Evolutionary conservation across 306 rosid genomes (phyloP).

Genomic region (Erythrophleum fordii): DNA sequence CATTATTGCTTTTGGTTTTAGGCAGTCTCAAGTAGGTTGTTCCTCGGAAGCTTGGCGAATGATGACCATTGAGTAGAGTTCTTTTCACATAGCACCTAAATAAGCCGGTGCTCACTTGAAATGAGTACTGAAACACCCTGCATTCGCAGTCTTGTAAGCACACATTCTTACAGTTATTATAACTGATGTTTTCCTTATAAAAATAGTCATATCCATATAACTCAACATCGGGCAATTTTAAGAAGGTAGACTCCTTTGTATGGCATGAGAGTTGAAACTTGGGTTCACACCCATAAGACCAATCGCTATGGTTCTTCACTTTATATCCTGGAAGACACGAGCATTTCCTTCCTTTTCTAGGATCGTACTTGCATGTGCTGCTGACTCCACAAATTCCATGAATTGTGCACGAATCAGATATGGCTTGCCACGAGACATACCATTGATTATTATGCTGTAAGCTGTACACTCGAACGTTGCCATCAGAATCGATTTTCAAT

Average conservation of each 20-base stretch:
- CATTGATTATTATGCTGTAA: neutral
- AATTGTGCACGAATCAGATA: neutral
- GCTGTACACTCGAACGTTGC: neutral
- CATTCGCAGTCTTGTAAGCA: constrained; percentile 35
- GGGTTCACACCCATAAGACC: constrained; percentile 45
- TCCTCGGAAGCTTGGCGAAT: constrained; percentile 17
- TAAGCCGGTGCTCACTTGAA: neutral
- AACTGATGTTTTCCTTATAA: constrained; percentile 2
- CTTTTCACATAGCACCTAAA: constrained; percentile 40
- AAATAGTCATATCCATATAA: constrained; percentile 31
- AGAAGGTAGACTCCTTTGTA: constrained; percentile 1
- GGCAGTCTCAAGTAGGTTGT: constrained; percentile 40
- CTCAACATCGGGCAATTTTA: neutral
- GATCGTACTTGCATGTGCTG: constrained; percentile 34
- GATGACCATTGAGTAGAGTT: constrained; percentile 36
- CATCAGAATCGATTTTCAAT: constrained; percentile 14
- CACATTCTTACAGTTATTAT: constrained; percentile 4
- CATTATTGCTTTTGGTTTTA: neutral
- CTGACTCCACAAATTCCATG: constrained; percentile 47
- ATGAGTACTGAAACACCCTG: constrained; percentile 37
- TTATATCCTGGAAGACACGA: constrained; percentile 28
- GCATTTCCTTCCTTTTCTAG: neutral
- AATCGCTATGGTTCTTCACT: constrained; percentile 19
- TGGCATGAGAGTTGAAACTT: constrained; percentile 33
- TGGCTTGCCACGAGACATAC: constrained; percentile 46